phyloP scores from a whole-genome alignment of 805 yeast species.

The Nadsonia fulvescens region DNA sequence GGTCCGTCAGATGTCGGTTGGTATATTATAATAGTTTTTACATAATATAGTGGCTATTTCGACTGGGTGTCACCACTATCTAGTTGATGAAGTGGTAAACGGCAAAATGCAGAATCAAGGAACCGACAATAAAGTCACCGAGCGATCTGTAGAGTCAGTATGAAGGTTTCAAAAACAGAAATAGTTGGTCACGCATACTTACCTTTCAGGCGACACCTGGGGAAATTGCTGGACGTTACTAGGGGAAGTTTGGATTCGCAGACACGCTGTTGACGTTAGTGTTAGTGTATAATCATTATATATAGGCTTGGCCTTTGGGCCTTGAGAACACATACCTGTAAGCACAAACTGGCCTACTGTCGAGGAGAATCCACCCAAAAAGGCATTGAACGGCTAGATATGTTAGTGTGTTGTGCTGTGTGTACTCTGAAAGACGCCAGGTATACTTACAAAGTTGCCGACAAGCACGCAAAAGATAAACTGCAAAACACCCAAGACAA shows the following conservation, averaged over 20 bases:
- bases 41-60: constrained; percentile 18
- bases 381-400: constrained; percentile 76
- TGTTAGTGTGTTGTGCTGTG: constrained; percentile 3
- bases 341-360: constrained; percentile 94
- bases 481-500: constrained; percentile 58
- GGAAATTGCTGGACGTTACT: constrained; percentile 23
- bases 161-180: constrained; percentile 1
- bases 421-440: too few relatives aligned
- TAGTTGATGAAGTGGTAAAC: constrained; percentile 82
- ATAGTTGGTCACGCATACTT: constrained; percentile 5
- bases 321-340: constrained; percentile 32
- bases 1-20: too few relatives aligned
- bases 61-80: constrained; percentile 5
- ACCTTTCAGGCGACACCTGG: constrained; percentile 29
- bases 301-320: constrained; percentile 1
- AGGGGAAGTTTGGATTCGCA: constrained; percentile 53
- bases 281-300: constrained; percentile 1
- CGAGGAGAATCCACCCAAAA: constrained; percentile 76
- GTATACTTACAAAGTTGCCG: constrained; percentile 44
- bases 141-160: constrained; percentile 43
- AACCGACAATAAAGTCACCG: constrained; percentile 77
- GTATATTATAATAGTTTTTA: constrained; percentile 15
- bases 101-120: constrained; percentile 74
- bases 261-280: constrained; percentile 31
- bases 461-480: constrained; percentile 57